A percentile compares a stretch with the other conserved stretches of the same genome.
Evolutionary conservation across 2,329 filamentous ascomycete genomes (phyloP).

Genomic region (Pseudogymnoascus sp.): DNA sequence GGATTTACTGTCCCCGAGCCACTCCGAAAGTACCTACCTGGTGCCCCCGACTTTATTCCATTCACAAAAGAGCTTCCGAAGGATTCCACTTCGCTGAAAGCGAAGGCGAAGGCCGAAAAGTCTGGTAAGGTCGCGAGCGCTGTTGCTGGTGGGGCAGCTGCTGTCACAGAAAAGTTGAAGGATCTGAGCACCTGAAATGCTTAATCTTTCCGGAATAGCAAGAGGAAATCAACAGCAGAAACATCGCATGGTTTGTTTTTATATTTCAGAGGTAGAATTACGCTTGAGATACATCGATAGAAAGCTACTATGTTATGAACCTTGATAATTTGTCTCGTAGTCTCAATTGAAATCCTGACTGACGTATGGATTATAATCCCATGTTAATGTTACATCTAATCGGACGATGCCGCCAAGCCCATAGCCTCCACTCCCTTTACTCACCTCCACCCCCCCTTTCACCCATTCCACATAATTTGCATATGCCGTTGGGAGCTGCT

Average conservation of each 20-base stretch:
- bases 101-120: constrained; percentile 31
- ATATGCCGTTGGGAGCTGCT: background rate
- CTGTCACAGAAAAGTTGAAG: constrained; percentile 32
- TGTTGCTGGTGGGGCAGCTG: constrained; percentile 20
- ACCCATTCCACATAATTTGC: background rate
- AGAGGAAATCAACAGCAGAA: background rate
- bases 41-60: constrained; percentile 79
- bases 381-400: background rate
- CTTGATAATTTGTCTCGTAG: background rate
- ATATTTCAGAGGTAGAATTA: background rate
- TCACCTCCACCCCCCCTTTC: background rate
- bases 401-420: background rate
- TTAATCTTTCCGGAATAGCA: background rate
- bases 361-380: background rate
- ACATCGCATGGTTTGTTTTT: background rate
- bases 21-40: constrained; percentile 82
- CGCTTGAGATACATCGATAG: background rate
- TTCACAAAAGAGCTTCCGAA: constrained; percentile 82
- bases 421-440: background rate
- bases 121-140: constrained; percentile 24
- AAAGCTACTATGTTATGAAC: background rate
- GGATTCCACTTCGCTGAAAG: constrained; percentile 57
- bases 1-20: constrained; percentile 75
- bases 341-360: background rate
- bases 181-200: constrained; percentile 14